Evolutionary conservation across 139 green algal species (phyloP).

Genomic region (Coccomyxa sp.): DNA sequence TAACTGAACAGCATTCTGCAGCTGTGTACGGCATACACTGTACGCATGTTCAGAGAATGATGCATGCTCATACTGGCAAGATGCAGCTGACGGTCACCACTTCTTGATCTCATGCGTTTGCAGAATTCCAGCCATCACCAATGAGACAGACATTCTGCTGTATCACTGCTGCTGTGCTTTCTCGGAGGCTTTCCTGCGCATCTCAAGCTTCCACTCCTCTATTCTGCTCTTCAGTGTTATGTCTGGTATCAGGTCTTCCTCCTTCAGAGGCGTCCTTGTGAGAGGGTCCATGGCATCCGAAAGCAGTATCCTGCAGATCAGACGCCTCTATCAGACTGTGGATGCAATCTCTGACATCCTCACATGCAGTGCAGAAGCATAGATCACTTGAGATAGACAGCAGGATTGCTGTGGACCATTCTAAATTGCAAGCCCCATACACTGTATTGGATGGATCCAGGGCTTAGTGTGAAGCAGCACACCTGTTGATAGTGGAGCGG

Average conservation of each 20-base stretch:
- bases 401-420: neutral
- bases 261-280: constrained; percentile 56
- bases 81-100: no score
- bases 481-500: constrained; percentile 68
- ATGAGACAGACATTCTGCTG: no score
- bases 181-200: neutral
- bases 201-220: constrained; percentile 60
- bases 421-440: neutral
- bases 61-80: no score
- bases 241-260: constrained; percentile 48
- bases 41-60: no score
- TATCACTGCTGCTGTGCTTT: no score
- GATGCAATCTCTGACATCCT: neutral
- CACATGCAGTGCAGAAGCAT: neutral
- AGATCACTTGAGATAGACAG: neutral
- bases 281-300: constrained; percentile 86
- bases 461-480: neutral
- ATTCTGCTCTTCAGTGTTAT: constrained; percentile 79
- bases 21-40: no score
- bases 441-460: neutral
- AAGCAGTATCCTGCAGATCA: constrained; percentile 70
- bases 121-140: no score
- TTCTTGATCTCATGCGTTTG: no score
- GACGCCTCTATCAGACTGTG: neutral
- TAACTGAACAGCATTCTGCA: no score